These are phyloP conservation scores for Tuber aestivum DNA, from an alignment of 495 filamentous ascomycete genomes.

Conservation along the genomic window DNA sequence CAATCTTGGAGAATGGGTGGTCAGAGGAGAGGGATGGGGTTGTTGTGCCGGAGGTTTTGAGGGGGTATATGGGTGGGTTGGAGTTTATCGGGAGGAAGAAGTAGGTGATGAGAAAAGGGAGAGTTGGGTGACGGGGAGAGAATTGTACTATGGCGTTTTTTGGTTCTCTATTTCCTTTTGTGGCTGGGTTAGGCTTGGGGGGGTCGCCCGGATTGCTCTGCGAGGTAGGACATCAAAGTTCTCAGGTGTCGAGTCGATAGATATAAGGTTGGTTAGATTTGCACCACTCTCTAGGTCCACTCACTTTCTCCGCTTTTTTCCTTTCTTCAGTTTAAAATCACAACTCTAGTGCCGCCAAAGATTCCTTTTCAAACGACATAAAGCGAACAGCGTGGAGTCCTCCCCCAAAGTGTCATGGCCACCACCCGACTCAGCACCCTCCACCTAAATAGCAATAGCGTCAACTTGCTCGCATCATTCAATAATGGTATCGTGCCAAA, in stretches of 20 bases:
- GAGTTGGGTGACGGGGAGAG: neutral
- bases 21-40: slow-evolving; percentile 59
- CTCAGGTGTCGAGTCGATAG: neutral
- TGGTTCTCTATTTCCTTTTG: neutral
- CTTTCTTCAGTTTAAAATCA: neutral
- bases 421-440: neutral
- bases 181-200: neutral
- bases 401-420: neutral
- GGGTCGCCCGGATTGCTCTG: neutral
- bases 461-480: neutral
- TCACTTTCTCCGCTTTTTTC: neutral
- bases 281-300: neutral
- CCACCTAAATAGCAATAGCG: neutral
- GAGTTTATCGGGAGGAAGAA: slow-evolving; percentile 55
- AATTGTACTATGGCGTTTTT: neutral
- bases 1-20: slow-evolving; percentile 92
- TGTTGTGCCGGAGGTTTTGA: slow-evolving; percentile 66
- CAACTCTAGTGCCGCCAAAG: neutral
- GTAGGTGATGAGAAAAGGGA: slow-evolving; percentile 5
- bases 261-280: neutral
- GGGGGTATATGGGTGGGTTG: slow-evolving; percentile 73
- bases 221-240: neutral
- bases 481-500: neutral
- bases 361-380: neutral
- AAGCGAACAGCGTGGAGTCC: neutral